Percentiles rank a stretch among this genome's conserved stretches.
These are phyloP conservation scores for Serendipita sp. DNA, from an alignment of 768 basidiomycete species.

Conservation along the genomic window DNA sequence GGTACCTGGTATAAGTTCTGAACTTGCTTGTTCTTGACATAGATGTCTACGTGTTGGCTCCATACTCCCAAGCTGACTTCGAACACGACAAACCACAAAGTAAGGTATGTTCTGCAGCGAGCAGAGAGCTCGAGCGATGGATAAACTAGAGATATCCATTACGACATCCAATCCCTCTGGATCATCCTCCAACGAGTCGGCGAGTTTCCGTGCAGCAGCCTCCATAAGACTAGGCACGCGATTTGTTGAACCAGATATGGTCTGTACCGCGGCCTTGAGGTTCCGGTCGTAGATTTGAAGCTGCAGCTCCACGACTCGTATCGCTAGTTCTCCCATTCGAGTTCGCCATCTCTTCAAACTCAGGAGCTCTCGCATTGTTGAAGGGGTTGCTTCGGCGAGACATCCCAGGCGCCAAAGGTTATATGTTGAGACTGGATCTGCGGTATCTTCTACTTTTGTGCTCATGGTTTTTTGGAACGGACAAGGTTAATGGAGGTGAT, in stretches of 20 bases:
- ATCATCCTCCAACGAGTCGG: neutral
- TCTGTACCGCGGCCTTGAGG: neutral
- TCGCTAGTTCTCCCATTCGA: neutral
- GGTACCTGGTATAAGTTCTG: neutral
- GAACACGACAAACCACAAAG: neutral
- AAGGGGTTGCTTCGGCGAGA: neutral
- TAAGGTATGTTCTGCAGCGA: neutral
- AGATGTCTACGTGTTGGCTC: neutral
- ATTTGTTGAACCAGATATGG: too few species aligned
- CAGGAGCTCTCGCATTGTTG: neutral
- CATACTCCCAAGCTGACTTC: neutral
- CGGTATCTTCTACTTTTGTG: too few species aligned
- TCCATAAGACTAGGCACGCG: neutral
- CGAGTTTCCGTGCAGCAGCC: neutral
- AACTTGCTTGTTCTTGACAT: neutral
- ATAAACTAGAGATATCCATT: neutral
- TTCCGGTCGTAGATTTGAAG: neutral
- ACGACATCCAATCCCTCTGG: neutral
- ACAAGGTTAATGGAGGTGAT: too few species aligned
- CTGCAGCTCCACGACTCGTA: neutral
- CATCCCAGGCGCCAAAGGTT: too few species aligned
- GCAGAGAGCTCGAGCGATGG: neutral
- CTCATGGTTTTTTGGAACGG: too few species aligned
- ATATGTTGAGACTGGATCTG: too few species aligned
- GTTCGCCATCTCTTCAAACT: neutral